Percentiles rank a stretch among this genome's conserved stretches.
Conservation (phyloP, 1,139 yeast species). For the Yamadazyma trypodendri region DNA sequence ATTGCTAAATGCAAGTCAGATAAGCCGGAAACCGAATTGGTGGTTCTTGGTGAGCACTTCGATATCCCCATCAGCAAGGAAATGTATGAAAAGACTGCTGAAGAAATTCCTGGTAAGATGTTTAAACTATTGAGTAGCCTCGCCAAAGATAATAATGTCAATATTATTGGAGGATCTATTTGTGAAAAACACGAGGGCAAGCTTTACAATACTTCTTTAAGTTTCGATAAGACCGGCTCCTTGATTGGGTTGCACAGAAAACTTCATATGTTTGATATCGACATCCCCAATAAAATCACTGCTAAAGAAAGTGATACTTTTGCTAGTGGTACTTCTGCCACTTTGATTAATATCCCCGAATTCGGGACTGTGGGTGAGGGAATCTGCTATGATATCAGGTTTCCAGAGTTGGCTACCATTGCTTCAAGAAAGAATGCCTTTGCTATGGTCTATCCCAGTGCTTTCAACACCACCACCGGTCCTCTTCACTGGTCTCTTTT, state of each 20-base stretch:
- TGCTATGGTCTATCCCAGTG: constrained; percentile 75
- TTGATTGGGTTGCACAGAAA: constrained; percentile 71
- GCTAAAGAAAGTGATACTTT: constrained; percentile 71
- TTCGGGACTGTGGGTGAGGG: constrained; percentile 65
- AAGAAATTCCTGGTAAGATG: constrained; percentile 24
- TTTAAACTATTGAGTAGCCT: constrained; percentile 18
- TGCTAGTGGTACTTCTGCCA: constrained; percentile 61
- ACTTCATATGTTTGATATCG: constrained; percentile 81
- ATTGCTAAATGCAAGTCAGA: constrained; percentile 48
- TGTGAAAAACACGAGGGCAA: constrained; percentile 19
- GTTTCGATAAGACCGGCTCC: constrained; percentile 54
- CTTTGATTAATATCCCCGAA: constrained; percentile 41
- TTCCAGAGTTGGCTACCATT: constrained; percentile 69
- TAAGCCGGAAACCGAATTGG: constrained; percentile 35
- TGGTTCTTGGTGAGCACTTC: constrained; percentile 23
- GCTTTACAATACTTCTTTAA: constrained; percentile 25
- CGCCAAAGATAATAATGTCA: constrained; percentile 22
- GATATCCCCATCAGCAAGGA: constrained; percentile 19
- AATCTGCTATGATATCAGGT: constrained; percentile 80
- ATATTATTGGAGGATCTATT: constrained; percentile 26
- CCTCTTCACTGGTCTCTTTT: constrained; percentile 81
- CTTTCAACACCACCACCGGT: constrained; percentile 85
- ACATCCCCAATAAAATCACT: constrained; percentile 65
- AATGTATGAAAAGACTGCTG: constrained; percentile 20
- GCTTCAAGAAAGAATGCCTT: constrained; percentile 60